Conservation (phyloP, 2,329 filamentous ascomycete genomes). For the Colletotrichum lindemuthianum region DNA sequence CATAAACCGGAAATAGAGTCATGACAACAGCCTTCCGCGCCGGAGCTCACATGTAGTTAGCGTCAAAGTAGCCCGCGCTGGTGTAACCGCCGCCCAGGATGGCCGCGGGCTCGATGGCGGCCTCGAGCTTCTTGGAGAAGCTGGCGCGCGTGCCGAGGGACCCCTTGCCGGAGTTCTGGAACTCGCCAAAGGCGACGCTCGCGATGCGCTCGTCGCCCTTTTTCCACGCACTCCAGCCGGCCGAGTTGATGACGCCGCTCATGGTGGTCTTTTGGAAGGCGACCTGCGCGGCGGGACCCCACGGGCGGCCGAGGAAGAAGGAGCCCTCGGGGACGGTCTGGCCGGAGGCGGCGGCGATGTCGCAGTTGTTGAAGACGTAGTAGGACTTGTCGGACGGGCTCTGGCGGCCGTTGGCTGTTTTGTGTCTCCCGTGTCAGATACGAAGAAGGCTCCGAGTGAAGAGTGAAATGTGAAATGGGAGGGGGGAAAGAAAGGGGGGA, state of each 20-base stretch:
- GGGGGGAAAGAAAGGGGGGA: background rate
- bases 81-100: conserved; percentile 43
- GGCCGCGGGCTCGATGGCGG: conserved; percentile 45
- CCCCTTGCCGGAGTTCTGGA: conserved; percentile 66
- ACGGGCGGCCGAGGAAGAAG: conserved; percentile 61
- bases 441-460: background rate
- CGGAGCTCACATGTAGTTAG: conserved; percentile 42
- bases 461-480: conserved; percentile 11
- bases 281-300: conserved; percentile 57
- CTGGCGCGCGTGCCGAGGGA: conserved; percentile 62
- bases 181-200: conserved; percentile 68
- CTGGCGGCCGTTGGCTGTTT: conserved; percentile 53
- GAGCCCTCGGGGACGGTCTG: conserved; percentile 49
- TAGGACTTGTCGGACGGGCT: conserved; percentile 47
- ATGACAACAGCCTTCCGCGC: too few species aligned
- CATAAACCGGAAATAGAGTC: too few species aligned
- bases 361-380: conserved; percentile 59
- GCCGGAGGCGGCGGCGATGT: conserved; percentile 51
- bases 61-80: conserved; percentile 41
- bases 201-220: conserved; percentile 57
- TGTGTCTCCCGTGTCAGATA: background rate
- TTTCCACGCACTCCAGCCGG: conserved; percentile 69
- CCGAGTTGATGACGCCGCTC: conserved; percentile 64
- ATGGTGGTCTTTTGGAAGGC: conserved; percentile 61
- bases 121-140: conserved; percentile 48